These are phyloP conservation scores for Suillus clintonianus DNA, from an alignment of 768 basidiomycete genomes.

Conservation along the genomic window DNA sequence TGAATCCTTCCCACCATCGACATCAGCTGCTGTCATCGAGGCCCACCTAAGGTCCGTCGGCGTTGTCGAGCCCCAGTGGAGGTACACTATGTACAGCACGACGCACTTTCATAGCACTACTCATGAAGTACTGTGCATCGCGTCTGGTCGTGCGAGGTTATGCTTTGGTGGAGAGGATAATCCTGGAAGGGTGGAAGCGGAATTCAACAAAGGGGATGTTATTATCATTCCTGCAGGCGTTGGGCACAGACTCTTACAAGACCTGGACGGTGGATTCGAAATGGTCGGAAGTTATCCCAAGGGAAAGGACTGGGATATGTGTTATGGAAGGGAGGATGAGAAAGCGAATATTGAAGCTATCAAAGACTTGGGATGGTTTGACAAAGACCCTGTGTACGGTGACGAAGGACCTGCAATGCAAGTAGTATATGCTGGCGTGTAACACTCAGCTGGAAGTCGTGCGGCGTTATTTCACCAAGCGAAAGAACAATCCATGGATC, in stretches of 20 bases:
- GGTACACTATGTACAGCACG: constrained; percentile 42
- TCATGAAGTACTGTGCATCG: constrained; percentile 42
- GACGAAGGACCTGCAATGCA: constrained; percentile 37
- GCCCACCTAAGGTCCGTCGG: constrained; percentile 34
- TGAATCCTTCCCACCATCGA: constrained; percentile 25
- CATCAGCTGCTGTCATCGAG: constrained; percentile 30
- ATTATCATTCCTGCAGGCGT: constrained; percentile 45
- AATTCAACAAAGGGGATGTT: constrained; percentile 39
- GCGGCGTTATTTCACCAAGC: background rate
- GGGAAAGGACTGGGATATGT: constrained; percentile 41
- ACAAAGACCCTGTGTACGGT: constrained; percentile 42
- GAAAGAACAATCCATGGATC: background rate
- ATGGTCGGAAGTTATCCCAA: constrained; percentile 45
- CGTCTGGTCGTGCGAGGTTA: constrained; percentile 34
- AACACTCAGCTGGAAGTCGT: background rate
- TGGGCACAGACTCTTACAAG: constrained; percentile 37
- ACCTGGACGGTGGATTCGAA: constrained; percentile 31
- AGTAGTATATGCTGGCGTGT: constrained; percentile 16
- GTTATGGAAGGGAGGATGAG: constrained; percentile 37
- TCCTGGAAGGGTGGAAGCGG: constrained; percentile 29
- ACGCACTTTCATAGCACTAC: constrained; percentile 46
- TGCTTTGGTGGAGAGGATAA: constrained; percentile 44
- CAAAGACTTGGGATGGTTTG: constrained; percentile 36
- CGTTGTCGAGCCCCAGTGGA: constrained; percentile 41
- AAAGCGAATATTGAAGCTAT: constrained; percentile 29